phyloP scores from a whole-genome alignment of 306 rosid species.

The Leucaena leucocephala region DNA sequence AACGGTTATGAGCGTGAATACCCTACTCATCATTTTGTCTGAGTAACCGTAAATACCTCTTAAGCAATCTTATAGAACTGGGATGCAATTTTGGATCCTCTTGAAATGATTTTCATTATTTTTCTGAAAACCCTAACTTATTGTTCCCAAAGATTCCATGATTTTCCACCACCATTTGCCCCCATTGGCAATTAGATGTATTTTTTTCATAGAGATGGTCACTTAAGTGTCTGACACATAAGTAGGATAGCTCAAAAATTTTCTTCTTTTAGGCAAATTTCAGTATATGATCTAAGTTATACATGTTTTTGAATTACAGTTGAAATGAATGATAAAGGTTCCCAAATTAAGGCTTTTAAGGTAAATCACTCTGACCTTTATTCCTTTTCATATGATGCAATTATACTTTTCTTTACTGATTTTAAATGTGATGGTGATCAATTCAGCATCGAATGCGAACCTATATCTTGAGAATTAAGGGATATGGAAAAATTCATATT shows the following conservation, averaged over 20 bases:
- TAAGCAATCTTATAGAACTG: slow-evolving; percentile 30
- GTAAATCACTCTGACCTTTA: slow-evolving; percentile 24
- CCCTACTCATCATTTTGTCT: slow-evolving; percentile 79
- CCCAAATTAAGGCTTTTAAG: slow-evolving; percentile 33
- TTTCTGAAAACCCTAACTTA: slow-evolving; percentile 37
- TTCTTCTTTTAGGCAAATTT: slow-evolving; percentile 35
- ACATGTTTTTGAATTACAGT: slow-evolving; percentile 34
- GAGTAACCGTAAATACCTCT: slow-evolving; percentile 45
- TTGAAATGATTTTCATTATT: slow-evolving; percentile 38
- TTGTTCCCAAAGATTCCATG: slow-evolving; percentile 46
- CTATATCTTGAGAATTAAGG: slow-evolving; percentile 26
- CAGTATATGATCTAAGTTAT: slow-evolving; percentile 33
- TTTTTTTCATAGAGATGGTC: slow-evolving; percentile 53
- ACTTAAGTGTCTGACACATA: slow-evolving; percentile 47
- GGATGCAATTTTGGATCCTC: slow-evolving; percentile 51
- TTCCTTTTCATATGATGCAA: slow-evolving; percentile 15
- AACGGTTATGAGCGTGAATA: slow-evolving; percentile 83
- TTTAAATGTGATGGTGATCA: slow-evolving; percentile 33
- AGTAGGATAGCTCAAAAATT: slow-evolving; percentile 39
- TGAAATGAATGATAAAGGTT: slow-evolving; percentile 36
- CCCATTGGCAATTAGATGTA: slow-evolving; percentile 45
- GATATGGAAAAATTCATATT: slow-evolving; percentile 26
- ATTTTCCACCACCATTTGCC: slow-evolving; percentile 12
- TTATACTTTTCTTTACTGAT: slow-evolving; percentile 23
- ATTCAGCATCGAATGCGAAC: slow-evolving; percentile 19